A percentile compares a stretch with the other conserved stretches of the same genome.
phyloP scores from a whole-genome alignment of 495 filamentous ascomycete genomes.

The Neurospora sp. region DNA sequence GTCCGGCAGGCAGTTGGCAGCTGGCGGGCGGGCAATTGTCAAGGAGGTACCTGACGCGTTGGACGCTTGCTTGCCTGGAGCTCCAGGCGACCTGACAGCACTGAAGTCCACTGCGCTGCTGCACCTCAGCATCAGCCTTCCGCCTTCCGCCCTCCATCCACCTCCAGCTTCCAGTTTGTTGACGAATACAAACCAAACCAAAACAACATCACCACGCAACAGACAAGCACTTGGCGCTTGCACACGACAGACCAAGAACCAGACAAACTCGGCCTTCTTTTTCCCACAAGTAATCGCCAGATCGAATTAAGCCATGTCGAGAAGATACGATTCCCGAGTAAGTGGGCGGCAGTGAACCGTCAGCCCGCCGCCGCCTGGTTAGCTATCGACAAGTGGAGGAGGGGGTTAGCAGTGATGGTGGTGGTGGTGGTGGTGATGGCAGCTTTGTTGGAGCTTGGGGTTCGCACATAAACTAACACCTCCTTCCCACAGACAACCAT shows the following conservation, averaged over 20 bases:
- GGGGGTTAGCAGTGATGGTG: background rate
- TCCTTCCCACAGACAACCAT: conserved; percentile 73
- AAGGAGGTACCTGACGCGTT: conserved; percentile 26
- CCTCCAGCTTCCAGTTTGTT: background rate
- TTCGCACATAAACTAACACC: conserved; percentile 28
- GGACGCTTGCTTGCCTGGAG: conserved; percentile 30
- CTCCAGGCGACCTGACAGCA: conserved; percentile 6
- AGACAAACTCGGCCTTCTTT: background rate
- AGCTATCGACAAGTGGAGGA: background rate
- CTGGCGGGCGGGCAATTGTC: background rate
- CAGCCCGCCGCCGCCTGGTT: background rate
- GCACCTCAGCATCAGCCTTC: conserved; percentile 3
- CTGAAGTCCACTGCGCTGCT: background rate
- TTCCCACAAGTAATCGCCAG: conserved; percentile 1
- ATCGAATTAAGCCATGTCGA: conserved; percentile 56
- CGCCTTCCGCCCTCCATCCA: conserved; percentile 3
- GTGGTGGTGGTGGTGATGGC: background rate
- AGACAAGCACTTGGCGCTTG: conserved; percentile 1
- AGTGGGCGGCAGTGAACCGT: conserved; percentile 21
- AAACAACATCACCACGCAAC: background rate
- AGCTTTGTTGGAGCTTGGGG: conserved; percentile 2
- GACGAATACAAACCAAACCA: background rate
- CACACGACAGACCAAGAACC: background rate
- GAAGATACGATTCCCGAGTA: conserved; percentile 97
- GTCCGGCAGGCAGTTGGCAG: background rate